These are phyloP conservation scores for Pholiota molesta DNA, from an alignment of 768 basidiomycete genomes.

Conservation along the genomic window DNA sequence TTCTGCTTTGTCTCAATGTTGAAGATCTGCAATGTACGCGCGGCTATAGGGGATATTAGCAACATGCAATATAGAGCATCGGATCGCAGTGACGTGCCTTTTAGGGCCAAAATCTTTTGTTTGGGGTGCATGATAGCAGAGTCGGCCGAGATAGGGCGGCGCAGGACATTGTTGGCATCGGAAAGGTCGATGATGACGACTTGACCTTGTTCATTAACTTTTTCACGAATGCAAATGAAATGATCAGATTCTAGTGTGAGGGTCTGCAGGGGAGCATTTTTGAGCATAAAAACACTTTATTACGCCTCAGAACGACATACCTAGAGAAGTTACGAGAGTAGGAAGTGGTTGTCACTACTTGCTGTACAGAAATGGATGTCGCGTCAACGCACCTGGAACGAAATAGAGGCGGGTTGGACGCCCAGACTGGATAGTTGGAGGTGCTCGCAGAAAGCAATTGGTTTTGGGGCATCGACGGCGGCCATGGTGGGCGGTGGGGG, in stretches of 20 bases:
- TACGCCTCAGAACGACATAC: slow-evolving; percentile 27
- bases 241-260: slow-evolving; percentile 97
- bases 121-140: slow-evolving; percentile 98
- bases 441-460: slow-evolving; percentile 89
- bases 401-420: slow-evolving; percentile 95
- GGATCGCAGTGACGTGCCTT: slow-evolving; percentile 57
- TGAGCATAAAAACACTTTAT: background rate
- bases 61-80: background rate
- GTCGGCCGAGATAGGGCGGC: slow-evolving; percentile 96
- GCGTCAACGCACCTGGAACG: slow-evolving; percentile 81
- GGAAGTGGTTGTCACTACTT: slow-evolving; percentile 27
- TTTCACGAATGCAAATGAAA: slow-evolving; percentile 97
- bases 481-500: slow-evolving; percentile 38
- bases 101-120: slow-evolving; percentile 95
- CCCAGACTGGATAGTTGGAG: slow-evolving; percentile 94
- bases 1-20: slow-evolving; percentile 98
- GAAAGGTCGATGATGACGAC: slow-evolving; percentile 98
- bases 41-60: slow-evolving; percentile 55
- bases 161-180: slow-evolving; percentile 96
- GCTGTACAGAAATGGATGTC: slow-evolving; percentile 36
- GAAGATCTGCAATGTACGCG: slow-evolving; percentile 94
- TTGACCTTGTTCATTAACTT: slow-evolving; percentile 92
- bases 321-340: slow-evolving; percentile 25
- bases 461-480: slow-evolving; percentile 61
- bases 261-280: slow-evolving; percentile 49